These are phyloP conservation scores for Lagenaria siceraria DNA, from an alignment of 306 rosid species.

Conservation along the genomic window DNA sequence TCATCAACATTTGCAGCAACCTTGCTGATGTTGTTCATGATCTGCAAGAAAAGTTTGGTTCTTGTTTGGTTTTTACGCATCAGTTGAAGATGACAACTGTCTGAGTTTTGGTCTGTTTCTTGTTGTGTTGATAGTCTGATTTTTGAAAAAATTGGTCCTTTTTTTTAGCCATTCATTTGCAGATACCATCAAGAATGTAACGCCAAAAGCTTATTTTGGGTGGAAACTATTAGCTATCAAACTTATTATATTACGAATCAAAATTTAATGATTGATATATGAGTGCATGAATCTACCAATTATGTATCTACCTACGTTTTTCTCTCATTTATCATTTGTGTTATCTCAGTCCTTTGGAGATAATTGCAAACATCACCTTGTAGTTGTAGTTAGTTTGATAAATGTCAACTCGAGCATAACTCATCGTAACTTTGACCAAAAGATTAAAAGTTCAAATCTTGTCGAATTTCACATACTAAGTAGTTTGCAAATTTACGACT, in stretches of 20 bases:
- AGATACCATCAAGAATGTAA: slow-evolving; percentile 3
- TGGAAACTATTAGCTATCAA: not conserved
- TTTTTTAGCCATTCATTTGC: not conserved
- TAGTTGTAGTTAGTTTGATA: not conserved
- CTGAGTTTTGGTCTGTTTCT: not conserved
- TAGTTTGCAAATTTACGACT: not conserved
- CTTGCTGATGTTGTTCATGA: not conserved
- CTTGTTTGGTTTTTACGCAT: not conserved
- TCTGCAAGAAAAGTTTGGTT: not conserved
- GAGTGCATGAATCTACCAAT: not conserved
- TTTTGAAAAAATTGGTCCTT: not conserved
- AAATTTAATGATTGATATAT: not conserved
- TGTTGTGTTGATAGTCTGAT: not conserved
- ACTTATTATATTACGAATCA: not conserved
- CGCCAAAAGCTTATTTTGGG: not conserved
- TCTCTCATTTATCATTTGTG: not conserved
- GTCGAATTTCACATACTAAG: not conserved
- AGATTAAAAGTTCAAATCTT: not conserved
- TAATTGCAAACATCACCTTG: not conserved
- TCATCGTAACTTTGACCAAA: not conserved
- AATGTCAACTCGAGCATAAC: not conserved
- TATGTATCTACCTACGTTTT: not conserved
- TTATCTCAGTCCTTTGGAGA: not conserved
- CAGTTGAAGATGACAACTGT: not conserved
- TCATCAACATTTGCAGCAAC: not conserved